A percentile compares a stretch with the other conserved stretches of the same genome.
Evolutionary conservation across 108 stramenopile species (phyloP).

Genomic region (Nitzschia sp.): DNA sequence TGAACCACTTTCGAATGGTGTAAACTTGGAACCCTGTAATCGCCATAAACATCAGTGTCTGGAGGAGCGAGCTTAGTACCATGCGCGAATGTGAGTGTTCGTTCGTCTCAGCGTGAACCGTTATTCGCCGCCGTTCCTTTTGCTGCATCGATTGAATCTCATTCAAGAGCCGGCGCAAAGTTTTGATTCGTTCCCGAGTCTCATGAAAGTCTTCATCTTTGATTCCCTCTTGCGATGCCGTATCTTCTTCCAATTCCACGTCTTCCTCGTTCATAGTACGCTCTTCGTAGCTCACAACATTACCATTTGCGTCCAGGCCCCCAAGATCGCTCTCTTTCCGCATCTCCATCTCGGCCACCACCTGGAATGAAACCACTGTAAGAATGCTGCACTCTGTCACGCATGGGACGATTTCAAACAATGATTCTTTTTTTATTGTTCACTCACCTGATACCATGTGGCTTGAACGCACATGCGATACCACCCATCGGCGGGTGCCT

Average conservation of each 20-base stretch:
- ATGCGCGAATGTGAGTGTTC: conserved; percentile 82
- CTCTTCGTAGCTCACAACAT: conserved; percentile 63
- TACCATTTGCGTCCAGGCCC: conserved; percentile 58
- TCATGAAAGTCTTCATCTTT: conserved; percentile 75
- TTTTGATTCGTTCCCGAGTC: conserved; percentile 57
- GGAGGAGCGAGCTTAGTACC: conserved; percentile 76
- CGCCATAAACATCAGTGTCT: conserved; percentile 75
- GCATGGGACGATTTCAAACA: neutral
- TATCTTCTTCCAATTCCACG: conserved; percentile 60
- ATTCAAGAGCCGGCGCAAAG: conserved; percentile 64
- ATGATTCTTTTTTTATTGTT: too few relatives aligned
- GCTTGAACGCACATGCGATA: conserved; percentile 73
- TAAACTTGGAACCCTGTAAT: conserved; percentile 84
- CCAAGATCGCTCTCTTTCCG: conserved; percentile 71
- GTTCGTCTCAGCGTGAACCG: conserved; percentile 72
- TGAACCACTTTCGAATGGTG: conserved; percentile 86
- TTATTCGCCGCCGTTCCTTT: conserved; percentile 73
- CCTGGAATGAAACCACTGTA: conserved; percentile 15
- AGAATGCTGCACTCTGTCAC: neutral
- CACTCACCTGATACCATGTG: conserved; percentile 44
- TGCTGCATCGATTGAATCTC: conserved; percentile 77
- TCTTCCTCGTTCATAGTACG: conserved; percentile 62
- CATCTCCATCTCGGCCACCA: conserved; percentile 80
- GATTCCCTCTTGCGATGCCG: conserved; percentile 59
- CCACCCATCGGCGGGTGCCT: conserved; percentile 61